phyloP scores from a whole-genome alignment of 2,329 filamentous ascomycete species.

The Epichloe sp. region DNA sequence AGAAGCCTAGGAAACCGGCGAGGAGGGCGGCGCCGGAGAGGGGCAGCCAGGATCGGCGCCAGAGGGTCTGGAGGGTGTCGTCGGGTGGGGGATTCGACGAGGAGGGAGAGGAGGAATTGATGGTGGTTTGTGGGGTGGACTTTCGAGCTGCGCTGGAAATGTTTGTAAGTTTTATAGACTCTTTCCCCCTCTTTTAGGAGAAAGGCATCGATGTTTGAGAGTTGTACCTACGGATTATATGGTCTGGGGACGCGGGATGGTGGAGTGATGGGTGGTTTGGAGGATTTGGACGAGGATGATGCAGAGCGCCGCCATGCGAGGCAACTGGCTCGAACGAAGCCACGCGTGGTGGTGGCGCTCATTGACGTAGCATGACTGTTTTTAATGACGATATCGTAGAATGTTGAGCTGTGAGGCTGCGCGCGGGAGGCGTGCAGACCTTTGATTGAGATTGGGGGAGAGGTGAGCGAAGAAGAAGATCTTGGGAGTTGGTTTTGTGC shows the following conservation, averaged over 20 bases:
- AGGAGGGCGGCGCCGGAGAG: conserved; percentile 33
- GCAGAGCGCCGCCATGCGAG: conserved; percentile 18
- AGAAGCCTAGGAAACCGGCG: conserved; percentile 34
- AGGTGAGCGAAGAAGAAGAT: too few species aligned
- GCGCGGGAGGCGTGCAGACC: too few species aligned
- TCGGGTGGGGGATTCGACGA: conserved; percentile 14
- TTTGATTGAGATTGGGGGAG: too few species aligned
- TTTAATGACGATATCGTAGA: not conserved
- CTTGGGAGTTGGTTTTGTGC: too few species aligned
- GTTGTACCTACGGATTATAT: conserved; percentile 18
- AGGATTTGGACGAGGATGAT: conserved; percentile 14
- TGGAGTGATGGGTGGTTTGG: conserved; percentile 9
- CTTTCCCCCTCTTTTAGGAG: not conserved
- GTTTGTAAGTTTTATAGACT: not conserved
- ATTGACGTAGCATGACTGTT: conserved; percentile 12
- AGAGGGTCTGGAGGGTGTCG: conserved; percentile 23
- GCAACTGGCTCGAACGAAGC: conserved; percentile 11
- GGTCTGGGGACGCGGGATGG: conserved; percentile 13
- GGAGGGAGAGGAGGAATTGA: conserved; percentile 6
- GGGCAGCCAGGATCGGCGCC: conserved; percentile 27
- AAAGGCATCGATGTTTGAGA: not conserved
- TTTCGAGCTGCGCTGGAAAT: not conserved
- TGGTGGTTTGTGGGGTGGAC: not conserved
- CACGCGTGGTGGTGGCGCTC: conserved; percentile 16
- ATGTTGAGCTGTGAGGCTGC: too few species aligned